phyloP scores from a whole-genome alignment of 1,284 basidiomycete species.

The Ceratorhiza oryzae-sativae region DNA sequence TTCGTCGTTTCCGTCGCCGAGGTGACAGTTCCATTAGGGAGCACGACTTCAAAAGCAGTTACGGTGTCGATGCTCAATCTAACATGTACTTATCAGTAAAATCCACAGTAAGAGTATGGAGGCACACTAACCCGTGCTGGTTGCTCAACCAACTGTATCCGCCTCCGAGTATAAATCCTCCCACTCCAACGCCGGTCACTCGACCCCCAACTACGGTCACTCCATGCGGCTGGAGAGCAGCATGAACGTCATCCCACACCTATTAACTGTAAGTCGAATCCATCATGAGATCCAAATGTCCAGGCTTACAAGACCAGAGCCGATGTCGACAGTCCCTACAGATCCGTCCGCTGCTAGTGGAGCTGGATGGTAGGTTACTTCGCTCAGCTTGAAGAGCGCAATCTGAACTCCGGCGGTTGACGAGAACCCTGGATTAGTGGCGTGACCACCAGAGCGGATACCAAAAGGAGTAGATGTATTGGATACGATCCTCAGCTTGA shows the following conservation, averaged over 20 bases:
- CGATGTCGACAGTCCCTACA: conserved; percentile 56
- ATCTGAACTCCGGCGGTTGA: conserved; percentile 65
- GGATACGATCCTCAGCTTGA: neutral
- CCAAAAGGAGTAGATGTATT: neutral
- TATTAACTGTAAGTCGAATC: neutral
- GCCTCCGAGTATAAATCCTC: conserved; percentile 62
- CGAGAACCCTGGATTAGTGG: conserved; percentile 59
- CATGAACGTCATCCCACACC: conserved; percentile 67
- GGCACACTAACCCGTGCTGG: neutral
- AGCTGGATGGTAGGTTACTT: conserved; percentile 54
- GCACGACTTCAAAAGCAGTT: conserved; percentile 57
- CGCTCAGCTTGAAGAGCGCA: conserved; percentile 59
- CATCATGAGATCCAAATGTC: no score
- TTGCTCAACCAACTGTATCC: conserved; percentile 50
- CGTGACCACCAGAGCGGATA: conserved; percentile 55
- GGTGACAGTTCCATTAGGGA: conserved; percentile 56
- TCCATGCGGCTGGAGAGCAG: conserved; percentile 54
- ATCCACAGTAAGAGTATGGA: no score
- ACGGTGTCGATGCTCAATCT: conserved; percentile 55
- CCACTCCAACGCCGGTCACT: conserved; percentile 60
- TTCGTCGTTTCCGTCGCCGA: conserved; percentile 52
- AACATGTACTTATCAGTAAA: conserved; percentile 43
- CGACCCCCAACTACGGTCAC: conserved; percentile 64
- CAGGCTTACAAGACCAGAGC: conserved; percentile 54
- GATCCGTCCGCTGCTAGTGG: conserved; percentile 9